Conservation (phyloP, 768 basidiomycete species). For the Infundibulicybe gibba region DNA sequence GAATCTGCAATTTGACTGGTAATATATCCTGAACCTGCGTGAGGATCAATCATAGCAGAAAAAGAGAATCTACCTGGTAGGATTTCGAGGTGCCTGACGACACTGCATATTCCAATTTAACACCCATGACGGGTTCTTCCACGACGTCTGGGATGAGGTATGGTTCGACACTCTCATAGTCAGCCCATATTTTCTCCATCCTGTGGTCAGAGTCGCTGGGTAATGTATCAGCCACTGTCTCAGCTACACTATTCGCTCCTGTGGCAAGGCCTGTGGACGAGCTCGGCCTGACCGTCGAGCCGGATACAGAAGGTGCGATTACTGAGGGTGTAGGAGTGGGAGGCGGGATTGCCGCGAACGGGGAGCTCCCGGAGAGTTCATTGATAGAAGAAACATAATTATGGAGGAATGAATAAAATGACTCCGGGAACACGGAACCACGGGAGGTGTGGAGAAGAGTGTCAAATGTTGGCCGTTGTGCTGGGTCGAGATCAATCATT, state of each 20-base stretch:
- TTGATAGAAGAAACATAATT: conserved; percentile 83
- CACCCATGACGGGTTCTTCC: conserved; percentile 47
- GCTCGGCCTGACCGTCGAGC: conserved; percentile 25
- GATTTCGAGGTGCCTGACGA: conserved; percentile 38
- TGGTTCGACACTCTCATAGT: conserved; percentile 80
- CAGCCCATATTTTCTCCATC: conserved; percentile 81
- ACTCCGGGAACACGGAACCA: conserved; percentile 83
- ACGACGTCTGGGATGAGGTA: conserved; percentile 49
- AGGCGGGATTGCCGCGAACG: conserved; percentile 36
- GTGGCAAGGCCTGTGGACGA: conserved; percentile 20
- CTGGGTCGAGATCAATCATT: conserved; percentile 85
- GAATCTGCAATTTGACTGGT: conserved; percentile 73
- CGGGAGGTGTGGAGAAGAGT: conserved; percentile 70
- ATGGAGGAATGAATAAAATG: conserved; percentile 93
- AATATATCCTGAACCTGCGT: conserved; percentile 56
- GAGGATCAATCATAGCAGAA: conserved; percentile 1
- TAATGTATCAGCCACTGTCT: conserved; percentile 35
- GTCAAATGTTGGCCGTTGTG: conserved; percentile 78
- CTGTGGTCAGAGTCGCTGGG: conserved; percentile 83
- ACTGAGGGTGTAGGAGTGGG: conserved; percentile 20
- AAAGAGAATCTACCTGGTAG: conserved; percentile 48
- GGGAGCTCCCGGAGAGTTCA: conserved; percentile 51
- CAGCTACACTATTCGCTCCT: conserved; percentile 14
- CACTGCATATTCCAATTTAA: conserved; percentile 53
- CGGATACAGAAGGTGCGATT: conserved; percentile 28